Percentiles rank a stretch among this genome's conserved stretches.
phyloP scores from a whole-genome alignment of 768 basidiomycete genomes.

The Phanerochaete sordida region DNA sequence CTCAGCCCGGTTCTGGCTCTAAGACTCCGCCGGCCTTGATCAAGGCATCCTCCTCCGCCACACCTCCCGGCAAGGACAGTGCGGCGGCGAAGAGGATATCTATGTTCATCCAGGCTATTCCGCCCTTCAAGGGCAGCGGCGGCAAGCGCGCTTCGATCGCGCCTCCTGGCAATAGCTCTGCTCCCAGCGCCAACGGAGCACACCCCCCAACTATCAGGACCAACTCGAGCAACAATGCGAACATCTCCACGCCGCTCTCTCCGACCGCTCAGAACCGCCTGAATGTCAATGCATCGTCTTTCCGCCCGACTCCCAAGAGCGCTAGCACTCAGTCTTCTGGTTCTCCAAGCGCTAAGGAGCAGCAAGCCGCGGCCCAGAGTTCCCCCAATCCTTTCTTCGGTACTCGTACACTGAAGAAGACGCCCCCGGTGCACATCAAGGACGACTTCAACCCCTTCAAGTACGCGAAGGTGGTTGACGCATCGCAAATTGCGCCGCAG shows the following conservation, averaged over 20 bases:
- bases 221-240: constrained; percentile 10
- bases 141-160: constrained; percentile 36
- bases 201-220: constrained; percentile 22
- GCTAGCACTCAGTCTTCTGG: constrained; percentile 23
- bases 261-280: constrained; percentile 61
- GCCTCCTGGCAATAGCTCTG: not conserved
- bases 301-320: constrained; percentile 78
- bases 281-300: constrained; percentile 88
- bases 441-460: constrained; percentile 99
- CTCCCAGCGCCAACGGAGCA: constrained; percentile 23
- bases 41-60: constrained; percentile 17
- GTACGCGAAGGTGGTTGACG: constrained; percentile 74
- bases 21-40: constrained; percentile 11
- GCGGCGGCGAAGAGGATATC: constrained; percentile 31
- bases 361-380: constrained; percentile 33
- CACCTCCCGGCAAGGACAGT: constrained; percentile 16
- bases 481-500: constrained; percentile 63
- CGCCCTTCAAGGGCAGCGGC: constrained; percentile 91
- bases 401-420: constrained; percentile 70
- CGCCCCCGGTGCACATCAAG: constrained; percentile 71
- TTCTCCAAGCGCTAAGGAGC: constrained; percentile 60
- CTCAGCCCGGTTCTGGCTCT: constrained; percentile 11
- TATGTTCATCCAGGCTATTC: constrained; percentile 89
- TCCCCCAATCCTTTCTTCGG: constrained; percentile 91
- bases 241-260: constrained; percentile 37